Base-by-base conservation (phyloP, 2,329 filamentous ascomycete species). In the Pleomassaria siparia region DNA sequence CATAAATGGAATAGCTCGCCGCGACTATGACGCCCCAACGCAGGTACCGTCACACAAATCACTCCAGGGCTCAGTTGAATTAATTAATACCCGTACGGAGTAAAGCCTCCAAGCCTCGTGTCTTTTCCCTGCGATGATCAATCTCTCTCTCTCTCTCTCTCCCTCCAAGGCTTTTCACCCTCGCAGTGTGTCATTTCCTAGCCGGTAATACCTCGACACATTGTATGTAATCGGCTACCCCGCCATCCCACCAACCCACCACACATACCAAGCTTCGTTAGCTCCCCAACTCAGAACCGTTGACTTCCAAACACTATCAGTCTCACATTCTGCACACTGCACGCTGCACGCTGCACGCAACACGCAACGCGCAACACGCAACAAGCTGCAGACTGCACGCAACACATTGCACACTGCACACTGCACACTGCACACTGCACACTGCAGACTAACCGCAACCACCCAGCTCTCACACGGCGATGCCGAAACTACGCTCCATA, bases 401-500 rank as follows among this genome's bases (percentile, higher is more conserved):
- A n/a, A n/a, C n/a, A n/a, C n/a, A n/a, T n/a, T n/a, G n/a, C n/a
- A n/a, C n/a, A n/a, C n/a, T n/a, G n/a, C n/a, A n/a, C n/a, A n/a
- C n/a, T n/a, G n/a, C 32, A 46, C 42, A 29, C 26, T 24, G 22
- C 25, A 46, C 44, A 18, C 43, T 15, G n/a, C 46, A 30, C 29
- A 30, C 29, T 30, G n/a, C n/a, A 28, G 44, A 47, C 16, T 37
- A n/a, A n/a, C n/a, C n/a, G n/a, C n/a, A 11, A 26, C 28, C 41
- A 26, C 32, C 16, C 30, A 45, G 22, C 37, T n/a, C 13, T 25
- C 40, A 20, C 42, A 47, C 20, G 35, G 35, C 20, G 3, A 67
- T 67, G 64, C 58, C 59, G 30, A 54, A 58, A 28, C 50, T 41
- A 39, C 26, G 16, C 21, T 51, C 64, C 12, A 64, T 73, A 52